phyloP scores from a whole-genome alignment of 306 rosid genomes.

The Begonia masoniana region DNA sequence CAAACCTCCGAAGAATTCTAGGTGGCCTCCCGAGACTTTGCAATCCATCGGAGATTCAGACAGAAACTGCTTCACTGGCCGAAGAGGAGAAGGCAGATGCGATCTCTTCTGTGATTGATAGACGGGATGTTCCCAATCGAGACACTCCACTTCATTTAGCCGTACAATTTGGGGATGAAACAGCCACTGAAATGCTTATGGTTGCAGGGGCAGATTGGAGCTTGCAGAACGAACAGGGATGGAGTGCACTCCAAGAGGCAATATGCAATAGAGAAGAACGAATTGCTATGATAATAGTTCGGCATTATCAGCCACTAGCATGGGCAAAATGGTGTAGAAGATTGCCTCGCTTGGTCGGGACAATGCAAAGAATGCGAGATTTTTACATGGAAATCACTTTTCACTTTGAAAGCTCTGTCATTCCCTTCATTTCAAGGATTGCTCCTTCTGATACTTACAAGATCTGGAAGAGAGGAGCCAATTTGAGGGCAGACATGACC shows the following conservation, averaged over 20 bases:
- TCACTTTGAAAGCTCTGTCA: slow-evolving; percentile 96
- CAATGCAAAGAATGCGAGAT: slow-evolving; percentile 91
- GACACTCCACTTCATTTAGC: slow-evolving; percentile 95
- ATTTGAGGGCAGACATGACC: slow-evolving; percentile 97
- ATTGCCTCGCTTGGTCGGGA: slow-evolving; percentile 82
- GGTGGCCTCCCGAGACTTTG: slow-evolving; percentile 50
- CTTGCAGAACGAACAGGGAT: slow-evolving; percentile 94
- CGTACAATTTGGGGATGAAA: slow-evolving; percentile 71
- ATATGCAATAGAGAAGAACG: slow-evolving; percentile 77
- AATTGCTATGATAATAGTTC: slow-evolving; percentile 67
- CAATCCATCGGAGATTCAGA: slow-evolving; percentile 51
- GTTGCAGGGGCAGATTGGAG: slow-evolving; percentile 98
- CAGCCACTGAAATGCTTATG: slow-evolving; percentile 81
- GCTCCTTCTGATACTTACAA: slow-evolving; percentile 96
- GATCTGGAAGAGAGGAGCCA: slow-evolving; percentile 97
- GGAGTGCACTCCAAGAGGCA: slow-evolving; percentile 99
- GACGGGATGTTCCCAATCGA: slow-evolving; percentile 82
- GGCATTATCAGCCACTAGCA: slow-evolving; percentile 91
- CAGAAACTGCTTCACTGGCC: slow-evolving; percentile 45
- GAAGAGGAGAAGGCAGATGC: slow-evolving; percentile 93
- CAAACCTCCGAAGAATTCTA: slow-evolving; percentile 49
- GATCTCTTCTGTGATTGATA: slow-evolving; percentile 61
- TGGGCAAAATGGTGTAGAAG: slow-evolving; percentile 99
- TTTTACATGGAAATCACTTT: slow-evolving; percentile 97
- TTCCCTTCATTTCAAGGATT: slow-evolving; percentile 91